Conservation (phyloP, 1,284 basidiomycete species). For the Trichosporon sp. region DNA sequence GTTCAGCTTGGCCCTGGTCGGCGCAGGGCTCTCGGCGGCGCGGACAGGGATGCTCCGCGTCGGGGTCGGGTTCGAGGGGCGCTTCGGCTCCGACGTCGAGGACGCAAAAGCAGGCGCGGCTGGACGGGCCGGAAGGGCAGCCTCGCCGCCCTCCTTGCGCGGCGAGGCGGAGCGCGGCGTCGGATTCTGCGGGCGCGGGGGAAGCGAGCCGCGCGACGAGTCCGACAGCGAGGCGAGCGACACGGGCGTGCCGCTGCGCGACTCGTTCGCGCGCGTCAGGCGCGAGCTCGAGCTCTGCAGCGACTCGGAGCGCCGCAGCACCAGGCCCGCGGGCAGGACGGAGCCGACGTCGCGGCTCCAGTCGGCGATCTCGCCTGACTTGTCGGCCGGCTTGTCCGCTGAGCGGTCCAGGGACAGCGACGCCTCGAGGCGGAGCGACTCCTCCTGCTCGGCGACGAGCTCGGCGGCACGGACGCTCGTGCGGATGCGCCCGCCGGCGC, state of each 20-base stretch:
- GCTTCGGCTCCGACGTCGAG: constrained; percentile 58
- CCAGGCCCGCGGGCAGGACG: neutral
- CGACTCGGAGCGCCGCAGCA: neutral
- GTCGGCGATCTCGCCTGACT: neutral
- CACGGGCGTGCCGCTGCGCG: neutral
- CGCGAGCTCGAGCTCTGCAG: neutral
- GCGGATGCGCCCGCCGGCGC: neutral
- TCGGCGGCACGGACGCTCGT: neutral
- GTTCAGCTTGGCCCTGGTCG: neutral
- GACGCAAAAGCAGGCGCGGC: neutral
- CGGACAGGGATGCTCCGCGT: constrained; percentile 62
- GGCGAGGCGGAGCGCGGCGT: neutral
- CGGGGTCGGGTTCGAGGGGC: constrained; percentile 93
- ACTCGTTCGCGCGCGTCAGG: neutral
- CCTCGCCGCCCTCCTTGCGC: neutral
- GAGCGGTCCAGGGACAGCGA: neutral
- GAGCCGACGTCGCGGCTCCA: neutral
- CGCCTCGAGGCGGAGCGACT: neutral
- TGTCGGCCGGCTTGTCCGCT: neutral
- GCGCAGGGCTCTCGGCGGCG: neutral
- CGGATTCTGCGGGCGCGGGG: neutral
- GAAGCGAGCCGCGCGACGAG: neutral
- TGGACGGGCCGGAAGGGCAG: neutral
- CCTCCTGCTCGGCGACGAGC: neutral
- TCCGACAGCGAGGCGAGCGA: neutral